Evolutionary conservation across 345 rosid genomes (phyloP).

Genomic region (Eucalyptus regnans): DNA sequence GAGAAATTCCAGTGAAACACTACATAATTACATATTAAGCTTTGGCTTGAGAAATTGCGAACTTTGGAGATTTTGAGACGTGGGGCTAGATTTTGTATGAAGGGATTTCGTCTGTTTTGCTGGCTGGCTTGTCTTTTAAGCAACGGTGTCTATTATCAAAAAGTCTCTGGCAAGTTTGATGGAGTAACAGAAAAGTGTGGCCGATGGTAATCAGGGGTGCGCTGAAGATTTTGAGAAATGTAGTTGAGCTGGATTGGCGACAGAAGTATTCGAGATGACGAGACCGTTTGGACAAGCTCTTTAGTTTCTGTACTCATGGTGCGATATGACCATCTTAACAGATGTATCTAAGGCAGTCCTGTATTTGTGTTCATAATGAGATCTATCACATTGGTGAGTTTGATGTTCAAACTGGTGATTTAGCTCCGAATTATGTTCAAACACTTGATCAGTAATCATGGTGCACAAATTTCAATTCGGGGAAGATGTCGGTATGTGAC

Average conservation of each 20-base stretch:
- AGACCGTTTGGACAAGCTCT: neutral
- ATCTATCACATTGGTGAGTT: neutral
- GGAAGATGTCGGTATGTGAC: neutral
- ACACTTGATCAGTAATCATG: rapidly evolving
- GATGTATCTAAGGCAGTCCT: rapidly evolving
- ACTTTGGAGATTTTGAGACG: neutral
- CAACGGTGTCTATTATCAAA: rapidly evolving
- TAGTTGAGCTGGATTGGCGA: neutral
- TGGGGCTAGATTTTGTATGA: neutral
- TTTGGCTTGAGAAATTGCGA: neutral
- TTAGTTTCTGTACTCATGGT: neutral
- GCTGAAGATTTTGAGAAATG: neutral
- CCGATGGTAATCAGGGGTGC: neutral
- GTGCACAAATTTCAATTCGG: neutral
- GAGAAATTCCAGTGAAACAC: neutral
- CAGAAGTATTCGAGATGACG: neutral
- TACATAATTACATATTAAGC: neutral
- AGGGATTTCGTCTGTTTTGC: neutral
- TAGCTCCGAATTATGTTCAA: neutral
- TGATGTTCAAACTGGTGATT: neutral
- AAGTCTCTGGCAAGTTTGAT: neutral
- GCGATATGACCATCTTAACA: neutral
- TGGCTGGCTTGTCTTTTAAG: neutral
- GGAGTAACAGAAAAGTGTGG: neutral
- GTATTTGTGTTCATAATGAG: neutral